Evolutionary conservation across 73 alveolate species (phyloP).

Genomic region (Breviolum minutum): DNA sequence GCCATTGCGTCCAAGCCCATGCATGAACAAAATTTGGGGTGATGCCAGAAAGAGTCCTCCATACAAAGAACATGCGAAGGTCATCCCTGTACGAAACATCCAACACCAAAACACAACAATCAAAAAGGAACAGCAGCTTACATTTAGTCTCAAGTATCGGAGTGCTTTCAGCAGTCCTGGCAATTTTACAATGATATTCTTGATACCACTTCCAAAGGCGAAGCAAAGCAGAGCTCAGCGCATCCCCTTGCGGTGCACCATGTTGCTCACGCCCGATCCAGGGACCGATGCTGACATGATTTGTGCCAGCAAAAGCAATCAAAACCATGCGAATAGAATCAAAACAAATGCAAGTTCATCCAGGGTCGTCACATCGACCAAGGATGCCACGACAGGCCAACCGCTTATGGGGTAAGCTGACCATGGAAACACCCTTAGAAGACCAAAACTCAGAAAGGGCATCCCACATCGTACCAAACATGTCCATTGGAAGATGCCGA

Average conservation of each 20-base stretch:
- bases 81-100: slow-evolving; percentile 25
- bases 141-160: neutral
- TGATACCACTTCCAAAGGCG: slow-evolving; percentile 20
- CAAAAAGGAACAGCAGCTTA: neutral
- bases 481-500: neutral
- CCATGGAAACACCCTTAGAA: neutral
- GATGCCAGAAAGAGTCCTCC: neutral
- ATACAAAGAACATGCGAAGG: neutral
- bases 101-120: neutral
- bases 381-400: neutral
- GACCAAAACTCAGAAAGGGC: neutral
- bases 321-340: neutral
- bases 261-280: neutral
- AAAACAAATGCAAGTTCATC: neutral
- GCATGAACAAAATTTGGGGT: neutral
- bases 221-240: neutral
- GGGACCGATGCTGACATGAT: neutral
- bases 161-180: neutral
- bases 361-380: slow-evolving; percentile 9
- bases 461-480: neutral
- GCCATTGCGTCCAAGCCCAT: neutral
- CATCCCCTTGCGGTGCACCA: slow-evolving; percentile 61
- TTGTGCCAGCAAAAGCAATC: neutral
- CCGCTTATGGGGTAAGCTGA: neutral
- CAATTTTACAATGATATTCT: neutral